These are phyloP conservation scores for Pythium aquatile DNA, from an alignment of 352 stramenopile genomes.

Conservation along the genomic window DNA sequence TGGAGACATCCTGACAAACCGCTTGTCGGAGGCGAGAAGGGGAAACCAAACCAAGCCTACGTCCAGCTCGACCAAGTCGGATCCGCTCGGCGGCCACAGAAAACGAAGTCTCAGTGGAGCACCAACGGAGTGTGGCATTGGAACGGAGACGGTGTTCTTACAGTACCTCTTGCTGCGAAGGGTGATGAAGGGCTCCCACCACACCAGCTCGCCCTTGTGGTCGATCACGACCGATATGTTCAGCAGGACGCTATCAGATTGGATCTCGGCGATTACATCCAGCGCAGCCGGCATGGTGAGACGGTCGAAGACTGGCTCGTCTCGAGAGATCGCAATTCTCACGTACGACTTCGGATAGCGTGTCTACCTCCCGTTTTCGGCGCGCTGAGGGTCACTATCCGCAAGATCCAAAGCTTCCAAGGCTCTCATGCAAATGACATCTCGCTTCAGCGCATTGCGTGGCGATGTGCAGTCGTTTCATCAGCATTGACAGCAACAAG, in stretches of 20 bases:
- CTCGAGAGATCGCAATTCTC: background rate
- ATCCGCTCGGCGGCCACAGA: slow-evolving; percentile 2
- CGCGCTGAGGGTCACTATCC: background rate
- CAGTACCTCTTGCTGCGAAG: background rate
- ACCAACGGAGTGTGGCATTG: slow-evolving; percentile 15
- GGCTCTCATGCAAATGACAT: background rate
- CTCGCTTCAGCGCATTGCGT: background rate
- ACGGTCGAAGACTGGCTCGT: slow-evolving; percentile 17
- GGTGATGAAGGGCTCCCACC: background rate
- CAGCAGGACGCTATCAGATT: background rate
- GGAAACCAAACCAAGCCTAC: background rate
- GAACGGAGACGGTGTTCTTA: slow-evolving; percentile 10
- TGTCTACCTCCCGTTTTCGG: slow-evolving; percentile 7
- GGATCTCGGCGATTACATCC: background rate
- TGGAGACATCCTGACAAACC: background rate
- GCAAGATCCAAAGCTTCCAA: background rate
- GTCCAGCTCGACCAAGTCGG: background rate
- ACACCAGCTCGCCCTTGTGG: background rate
- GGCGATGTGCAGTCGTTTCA: background rate
- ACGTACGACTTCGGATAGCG: slow-evolving; percentile 1
- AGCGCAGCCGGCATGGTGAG: background rate
- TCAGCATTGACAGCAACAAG: background rate
- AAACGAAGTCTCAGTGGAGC: slow-evolving; percentile 4
- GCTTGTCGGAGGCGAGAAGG: background rate
- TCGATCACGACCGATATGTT: background rate